Evolutionary conservation across 225 moss, liverwort and hornwort genomes (phyloP).

Genomic region (Ulota crispa): DNA sequence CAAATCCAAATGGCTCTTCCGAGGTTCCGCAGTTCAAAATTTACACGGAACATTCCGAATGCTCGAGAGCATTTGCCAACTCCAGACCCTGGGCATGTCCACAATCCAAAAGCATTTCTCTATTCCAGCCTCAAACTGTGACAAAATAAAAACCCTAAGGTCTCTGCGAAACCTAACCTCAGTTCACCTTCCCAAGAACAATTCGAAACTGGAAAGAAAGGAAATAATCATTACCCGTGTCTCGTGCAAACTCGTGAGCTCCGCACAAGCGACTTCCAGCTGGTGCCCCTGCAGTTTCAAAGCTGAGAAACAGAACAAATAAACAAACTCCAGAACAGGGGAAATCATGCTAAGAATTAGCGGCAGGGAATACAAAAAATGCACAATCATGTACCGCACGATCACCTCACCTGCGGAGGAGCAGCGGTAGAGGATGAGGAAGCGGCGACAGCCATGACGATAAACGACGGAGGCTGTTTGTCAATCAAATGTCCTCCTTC

Average conservation of each 20-base stretch:
- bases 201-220: background rate
- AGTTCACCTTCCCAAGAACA: background rate
- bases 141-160: conserved; percentile 8
- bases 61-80: background rate
- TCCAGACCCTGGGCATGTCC: background rate
- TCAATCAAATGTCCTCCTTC: conserved; percentile 24
- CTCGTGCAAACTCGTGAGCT: conserved; percentile 63
- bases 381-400: background rate
- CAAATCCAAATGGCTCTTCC: background rate
- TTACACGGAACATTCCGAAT: background rate
- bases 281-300: conserved; percentile 56
- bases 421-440: background rate
- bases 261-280: conserved; percentile 70
- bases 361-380: background rate
- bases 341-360: background rate
- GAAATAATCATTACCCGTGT: conserved; percentile 44
- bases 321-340: background rate
- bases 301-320: background rate
- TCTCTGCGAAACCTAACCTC: background rate
- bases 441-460: conserved; percentile 19
- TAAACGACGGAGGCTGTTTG: conserved; percentile 2
- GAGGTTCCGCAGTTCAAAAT: background rate
- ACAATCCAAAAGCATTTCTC: background rate
- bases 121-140: background rate
- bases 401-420: background rate